These are phyloP conservation scores for Kregervanrija fluxuum DNA, from an alignment of 805 yeast genomes.

Conservation along the genomic window DNA sequence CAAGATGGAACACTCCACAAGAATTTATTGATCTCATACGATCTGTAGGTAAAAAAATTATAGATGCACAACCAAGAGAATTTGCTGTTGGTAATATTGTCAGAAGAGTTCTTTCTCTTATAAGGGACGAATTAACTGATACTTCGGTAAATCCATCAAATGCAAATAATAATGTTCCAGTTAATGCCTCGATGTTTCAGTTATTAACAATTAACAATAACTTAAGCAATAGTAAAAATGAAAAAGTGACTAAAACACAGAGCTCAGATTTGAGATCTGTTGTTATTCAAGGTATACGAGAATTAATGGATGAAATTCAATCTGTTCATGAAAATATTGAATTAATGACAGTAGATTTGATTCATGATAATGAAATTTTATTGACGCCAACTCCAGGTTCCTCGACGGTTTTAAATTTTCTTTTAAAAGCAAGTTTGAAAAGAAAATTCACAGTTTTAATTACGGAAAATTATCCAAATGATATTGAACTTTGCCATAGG, in stretches of 20 bases:
- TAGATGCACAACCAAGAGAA: conserved; percentile 82
- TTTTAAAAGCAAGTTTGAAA: conserved; percentile 79
- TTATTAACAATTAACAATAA: conserved; percentile 47
- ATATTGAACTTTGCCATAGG: conserved; percentile 63
- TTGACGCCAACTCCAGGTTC: conserved; percentile 95
- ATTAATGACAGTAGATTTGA: conserved; percentile 83
- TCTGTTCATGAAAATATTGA: conserved; percentile 88
- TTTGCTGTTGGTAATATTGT: conserved; percentile 86
- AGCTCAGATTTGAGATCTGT: conserved; percentile 70
- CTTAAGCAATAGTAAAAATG: conserved; percentile 14
- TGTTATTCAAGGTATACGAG: conserved; percentile 87
- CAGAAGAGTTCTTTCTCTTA: conserved; percentile 77
- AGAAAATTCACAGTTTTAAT: conserved; percentile 88
- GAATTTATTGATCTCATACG: conserved; percentile 69
- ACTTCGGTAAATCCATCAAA: conserved; percentile 8
- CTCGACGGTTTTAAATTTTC: conserved; percentile 77
- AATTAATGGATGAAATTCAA: conserved; percentile 83
- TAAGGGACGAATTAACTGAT: conserved; percentile 78
- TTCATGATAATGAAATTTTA: conserved; percentile 83
- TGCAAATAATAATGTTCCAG: conserved; percentile 34
- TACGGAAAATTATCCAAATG: conserved; percentile 89
- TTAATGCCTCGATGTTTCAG: conserved; percentile 82
- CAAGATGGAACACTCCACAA: conserved; percentile 76
- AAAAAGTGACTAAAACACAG: conserved; percentile 31
- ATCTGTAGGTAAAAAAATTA: conserved; percentile 60